A percentile compares a stretch with the other conserved stretches of the same genome.
These are phyloP conservation scores for Capsicum rhomboideum DNA, from an alignment of 257 asterid genomes.

Conservation along the genomic window DNA sequence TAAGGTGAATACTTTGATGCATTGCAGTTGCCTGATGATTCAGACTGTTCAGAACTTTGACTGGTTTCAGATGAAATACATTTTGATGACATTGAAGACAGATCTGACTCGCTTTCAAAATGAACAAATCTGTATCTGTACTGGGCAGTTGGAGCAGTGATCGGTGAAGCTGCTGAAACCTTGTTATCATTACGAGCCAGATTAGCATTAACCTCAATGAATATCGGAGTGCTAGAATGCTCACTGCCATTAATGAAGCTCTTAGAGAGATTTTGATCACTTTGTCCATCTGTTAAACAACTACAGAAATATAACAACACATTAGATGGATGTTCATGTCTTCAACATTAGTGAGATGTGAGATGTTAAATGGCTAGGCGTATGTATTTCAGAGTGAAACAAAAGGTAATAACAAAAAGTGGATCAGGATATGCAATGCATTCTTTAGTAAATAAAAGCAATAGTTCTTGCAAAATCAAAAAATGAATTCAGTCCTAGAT, in stretches of 20 bases:
- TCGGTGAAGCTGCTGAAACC: constrained; percentile 30
- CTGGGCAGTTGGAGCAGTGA: constrained; percentile 22
- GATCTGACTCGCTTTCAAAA: constrained; percentile 12
- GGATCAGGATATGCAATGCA: neutral
- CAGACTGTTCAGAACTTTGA: constrained; percentile 25
- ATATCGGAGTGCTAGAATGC: neutral
- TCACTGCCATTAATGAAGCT: constrained; percentile 20
- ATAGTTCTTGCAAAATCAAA: neutral
- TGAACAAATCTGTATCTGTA: constrained; percentile 36
- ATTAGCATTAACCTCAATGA: neutral
- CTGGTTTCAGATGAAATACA: constrained; percentile 35
- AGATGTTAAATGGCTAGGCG: neutral
- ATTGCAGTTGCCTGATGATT: constrained; percentile 16
- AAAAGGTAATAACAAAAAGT: neutral
- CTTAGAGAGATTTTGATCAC: constrained; percentile 18
- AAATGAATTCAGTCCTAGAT: neutral
- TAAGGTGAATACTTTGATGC: constrained; percentile 43
- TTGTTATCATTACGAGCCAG: constrained; percentile 6
- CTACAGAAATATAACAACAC: constrained; percentile 13
- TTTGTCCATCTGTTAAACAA: constrained; percentile 48
- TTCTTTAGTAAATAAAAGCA: neutral
- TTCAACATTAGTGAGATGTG: neutral
- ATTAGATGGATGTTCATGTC: neutral
- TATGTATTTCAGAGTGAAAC: neutral
- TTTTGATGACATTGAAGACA: constrained; percentile 27